Percentiles rank a stretch among this genome's conserved stretches.
These are phyloP conservation scores for Fusarium nisikadoi DNA, from an alignment of 2,329 filamentous ascomycete genomes.

Conservation along the genomic window DNA sequence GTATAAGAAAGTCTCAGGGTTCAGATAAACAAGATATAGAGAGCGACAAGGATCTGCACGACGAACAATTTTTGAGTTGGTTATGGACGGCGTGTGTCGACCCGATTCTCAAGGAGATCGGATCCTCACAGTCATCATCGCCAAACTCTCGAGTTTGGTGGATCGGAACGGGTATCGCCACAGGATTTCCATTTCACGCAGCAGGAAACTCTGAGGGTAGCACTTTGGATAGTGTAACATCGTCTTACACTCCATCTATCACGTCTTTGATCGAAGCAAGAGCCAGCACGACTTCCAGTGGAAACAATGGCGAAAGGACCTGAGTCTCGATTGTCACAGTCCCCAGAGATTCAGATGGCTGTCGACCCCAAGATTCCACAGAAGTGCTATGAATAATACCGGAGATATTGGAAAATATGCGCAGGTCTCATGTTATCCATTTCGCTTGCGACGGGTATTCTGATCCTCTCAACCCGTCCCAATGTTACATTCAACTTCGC, in stretches of 20 bases:
- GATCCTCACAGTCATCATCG: background rate
- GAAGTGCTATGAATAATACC: background rate
- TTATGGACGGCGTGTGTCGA: background rate
- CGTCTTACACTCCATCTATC: background rate
- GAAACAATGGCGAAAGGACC: background rate
- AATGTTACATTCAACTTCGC: background rate
- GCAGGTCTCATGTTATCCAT: background rate
- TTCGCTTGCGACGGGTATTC: background rate
- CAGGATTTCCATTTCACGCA: background rate
- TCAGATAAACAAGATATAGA: background rate
- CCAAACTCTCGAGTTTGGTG: background rate
- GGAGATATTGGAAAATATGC: background rate
- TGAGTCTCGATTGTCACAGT: background rate
- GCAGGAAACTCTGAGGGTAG: background rate
- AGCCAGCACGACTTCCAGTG: background rate
- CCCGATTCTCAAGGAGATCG: background rate
- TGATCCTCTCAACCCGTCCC: background rate
- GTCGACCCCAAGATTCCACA: background rate
- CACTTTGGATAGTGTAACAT: background rate
- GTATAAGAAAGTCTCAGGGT: background rate
- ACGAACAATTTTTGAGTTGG: background rate
- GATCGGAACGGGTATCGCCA: background rate
- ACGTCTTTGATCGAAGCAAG: background rate
- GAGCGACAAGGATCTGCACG: background rate
- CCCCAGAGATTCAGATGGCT: background rate